Percentiles rank a stretch among this genome's conserved stretches.
phyloP scores from a whole-genome alignment of 2,329 filamentous ascomycete species.

The Cylindrodendrum hubeiense region DNA sequence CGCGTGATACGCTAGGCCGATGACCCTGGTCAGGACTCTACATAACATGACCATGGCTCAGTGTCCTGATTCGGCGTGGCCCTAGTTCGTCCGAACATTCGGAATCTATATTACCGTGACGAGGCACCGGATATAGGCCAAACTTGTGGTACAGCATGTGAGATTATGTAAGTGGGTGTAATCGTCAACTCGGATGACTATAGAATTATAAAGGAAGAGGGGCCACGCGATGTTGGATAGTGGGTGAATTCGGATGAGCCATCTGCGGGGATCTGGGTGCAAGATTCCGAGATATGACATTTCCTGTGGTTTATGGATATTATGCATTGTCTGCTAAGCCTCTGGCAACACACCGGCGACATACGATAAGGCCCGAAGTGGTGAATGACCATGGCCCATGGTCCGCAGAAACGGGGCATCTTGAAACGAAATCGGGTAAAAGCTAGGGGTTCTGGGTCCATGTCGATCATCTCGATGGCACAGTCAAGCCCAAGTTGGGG shows the following conservation, averaged over 20 bases:
- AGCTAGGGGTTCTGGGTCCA: constrained; percentile 1
- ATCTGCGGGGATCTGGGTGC: too few relatives aligned
- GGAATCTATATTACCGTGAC: background rate
- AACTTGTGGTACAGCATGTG: background rate
- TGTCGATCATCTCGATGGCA: constrained; percentile 9
- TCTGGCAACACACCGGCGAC: constrained; percentile 2
- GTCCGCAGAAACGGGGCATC: constrained; percentile 8
- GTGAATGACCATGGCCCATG: constrained; percentile 12
- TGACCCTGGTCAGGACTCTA: background rate
- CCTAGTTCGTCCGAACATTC: background rate
- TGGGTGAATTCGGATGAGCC: background rate
- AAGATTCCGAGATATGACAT: background rate
- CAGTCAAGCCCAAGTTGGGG: background rate
- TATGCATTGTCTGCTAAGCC: background rate
- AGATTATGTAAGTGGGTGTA: background rate
- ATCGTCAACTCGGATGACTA: background rate
- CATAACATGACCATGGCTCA: background rate
- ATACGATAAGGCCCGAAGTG: constrained; percentile 18
- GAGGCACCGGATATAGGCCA: background rate
- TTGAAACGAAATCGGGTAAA: constrained; percentile 23
- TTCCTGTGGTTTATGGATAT: background rate
- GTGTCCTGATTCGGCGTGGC: background rate
- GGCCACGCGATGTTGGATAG: background rate
- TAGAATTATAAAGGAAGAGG: background rate
- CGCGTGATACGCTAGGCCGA: background rate